Conservation (phyloP, 2,329 filamentous ascomycete genomes). For the Aschersonia sp. region DNA sequence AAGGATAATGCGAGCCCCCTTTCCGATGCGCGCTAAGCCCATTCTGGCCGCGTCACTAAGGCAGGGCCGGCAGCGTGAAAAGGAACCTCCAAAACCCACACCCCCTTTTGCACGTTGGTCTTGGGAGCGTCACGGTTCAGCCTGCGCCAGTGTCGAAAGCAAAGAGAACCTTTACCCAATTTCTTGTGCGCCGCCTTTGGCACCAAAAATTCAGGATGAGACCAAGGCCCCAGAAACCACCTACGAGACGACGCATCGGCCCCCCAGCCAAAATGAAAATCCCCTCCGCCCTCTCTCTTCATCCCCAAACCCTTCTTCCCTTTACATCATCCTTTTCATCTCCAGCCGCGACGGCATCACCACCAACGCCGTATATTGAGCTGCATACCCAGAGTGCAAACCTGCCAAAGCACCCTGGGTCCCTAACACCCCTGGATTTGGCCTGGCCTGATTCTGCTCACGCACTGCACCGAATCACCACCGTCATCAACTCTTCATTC, state of each 20-base stretch:
- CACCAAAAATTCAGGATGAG: slow-evolving; percentile 25
- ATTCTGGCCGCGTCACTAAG: neutral
- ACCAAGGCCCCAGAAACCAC: slow-evolving; percentile 20
- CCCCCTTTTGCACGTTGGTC: slow-evolving; percentile 7
- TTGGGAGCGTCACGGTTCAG: slow-evolving; percentile 12
- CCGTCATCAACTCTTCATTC: slow-evolving; percentile 9
- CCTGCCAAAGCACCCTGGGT: slow-evolving; percentile 13
- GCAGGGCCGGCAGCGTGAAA: slow-evolving; percentile 1
- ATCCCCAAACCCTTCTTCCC: slow-evolving; percentile 8
- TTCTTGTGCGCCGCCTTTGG: slow-evolving; percentile 23
- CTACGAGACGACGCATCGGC: slow-evolving; percentile 18
- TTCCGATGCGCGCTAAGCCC: slow-evolving; percentile 1
- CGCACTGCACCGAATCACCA: neutral
- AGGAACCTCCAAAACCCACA: slow-evolving; percentile 6
- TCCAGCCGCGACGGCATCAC: slow-evolving; percentile 13
- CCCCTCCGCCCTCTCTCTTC: slow-evolving; percentile 11
- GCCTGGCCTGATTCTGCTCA: slow-evolving; percentile 11
- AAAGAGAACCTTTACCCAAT: slow-evolving; percentile 17
- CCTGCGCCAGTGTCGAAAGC: slow-evolving; percentile 8
- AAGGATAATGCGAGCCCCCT: slow-evolving; percentile 5
- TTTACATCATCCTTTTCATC: slow-evolving; percentile 10
- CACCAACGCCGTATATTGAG: slow-evolving; percentile 5
- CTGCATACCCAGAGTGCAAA: slow-evolving; percentile 1
- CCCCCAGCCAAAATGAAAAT: slow-evolving; percentile 17
- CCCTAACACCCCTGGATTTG: slow-evolving; percentile 12